Conservation (phyloP, 2,329 filamentous ascomycete species). For the Didymella glomerata region DNA sequence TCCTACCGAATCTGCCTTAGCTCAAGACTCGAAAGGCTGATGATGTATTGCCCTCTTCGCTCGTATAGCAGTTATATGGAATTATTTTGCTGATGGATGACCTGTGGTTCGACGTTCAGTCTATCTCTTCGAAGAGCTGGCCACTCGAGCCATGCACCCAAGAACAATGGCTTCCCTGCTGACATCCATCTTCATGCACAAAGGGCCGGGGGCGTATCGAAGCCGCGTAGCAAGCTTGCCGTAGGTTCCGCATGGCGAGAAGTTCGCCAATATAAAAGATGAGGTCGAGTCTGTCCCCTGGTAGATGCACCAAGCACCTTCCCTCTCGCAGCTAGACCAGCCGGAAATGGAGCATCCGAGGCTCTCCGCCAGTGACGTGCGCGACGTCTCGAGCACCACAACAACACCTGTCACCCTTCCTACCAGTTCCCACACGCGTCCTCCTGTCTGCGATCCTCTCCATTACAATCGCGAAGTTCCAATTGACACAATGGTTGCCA, state of each 20-base stretch:
- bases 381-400: not conserved
- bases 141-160: too few relatives aligned
- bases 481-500: constrained; percentile 49
- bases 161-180: not conserved
- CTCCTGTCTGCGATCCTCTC: not conserved
- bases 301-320: not conserved
- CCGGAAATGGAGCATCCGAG: constrained; percentile 13
- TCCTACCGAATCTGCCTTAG: too few relatives aligned
- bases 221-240: not conserved
- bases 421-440: not conserved
- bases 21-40: too few relatives aligned
- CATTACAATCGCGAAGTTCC: not conserved
- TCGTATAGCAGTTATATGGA: too few relatives aligned
- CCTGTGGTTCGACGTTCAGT: too few relatives aligned
- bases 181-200: not conserved
- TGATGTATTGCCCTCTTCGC: too few relatives aligned
- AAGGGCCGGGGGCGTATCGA: not conserved
- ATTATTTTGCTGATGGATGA: too few relatives aligned
- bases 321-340: not conserved
- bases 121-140: not conserved
- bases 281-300: not conserved
- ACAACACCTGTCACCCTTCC: constrained; percentile 7
- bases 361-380: constrained; percentile 16
- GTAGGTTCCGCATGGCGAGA: not conserved
- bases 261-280: not conserved